Evolutionary conservation across 2,329 filamentous ascomycete species (phyloP).

Genomic region (Epicoccum sorghinum): DNA sequence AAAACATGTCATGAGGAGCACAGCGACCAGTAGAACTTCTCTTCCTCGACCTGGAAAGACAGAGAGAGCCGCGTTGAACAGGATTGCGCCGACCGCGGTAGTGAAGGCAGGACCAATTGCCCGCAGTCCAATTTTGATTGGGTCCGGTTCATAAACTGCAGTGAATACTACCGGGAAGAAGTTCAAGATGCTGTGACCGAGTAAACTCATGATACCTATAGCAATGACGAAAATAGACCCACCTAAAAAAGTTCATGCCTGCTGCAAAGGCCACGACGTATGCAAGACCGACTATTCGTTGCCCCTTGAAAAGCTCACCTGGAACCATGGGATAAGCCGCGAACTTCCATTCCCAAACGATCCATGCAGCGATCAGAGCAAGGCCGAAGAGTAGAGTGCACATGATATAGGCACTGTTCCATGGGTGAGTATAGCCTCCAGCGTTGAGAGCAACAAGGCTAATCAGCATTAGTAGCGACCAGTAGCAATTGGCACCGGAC

Average conservation of each 20-base stretch:
- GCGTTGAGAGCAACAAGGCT: slow-evolving; percentile 50
- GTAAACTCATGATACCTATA: background rate
- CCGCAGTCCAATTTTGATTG: slow-evolving; percentile 40
- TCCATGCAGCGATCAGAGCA: slow-evolving; percentile 40
- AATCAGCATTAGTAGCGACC: background rate
- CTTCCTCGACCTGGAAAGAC: slow-evolving; percentile 30
- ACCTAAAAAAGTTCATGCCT: slow-evolving; percentile 42
- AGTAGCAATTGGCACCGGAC: background rate
- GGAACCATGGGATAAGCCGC: slow-evolving; percentile 50
- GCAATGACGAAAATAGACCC: background rate
- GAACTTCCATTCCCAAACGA: slow-evolving; percentile 48
- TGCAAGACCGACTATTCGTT: slow-evolving; percentile 40
- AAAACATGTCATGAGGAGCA: slow-evolving; percentile 41
- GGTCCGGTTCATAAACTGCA: slow-evolving; percentile 37
- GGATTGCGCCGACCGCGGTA: slow-evolving; percentile 37
- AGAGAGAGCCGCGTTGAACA: slow-evolving; percentile 38
- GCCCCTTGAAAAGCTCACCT: slow-evolving; percentile 41
- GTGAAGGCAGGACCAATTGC: slow-evolving; percentile 34
- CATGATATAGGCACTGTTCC: slow-evolving; percentile 47
- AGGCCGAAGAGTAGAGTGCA: slow-evolving; percentile 47
- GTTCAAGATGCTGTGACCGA: slow-evolving; percentile 27
- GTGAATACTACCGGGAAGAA: slow-evolving; percentile 42
- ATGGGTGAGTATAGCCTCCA: slow-evolving; percentile 49
- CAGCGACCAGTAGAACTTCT: slow-evolving; percentile 38
- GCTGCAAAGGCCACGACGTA: slow-evolving; percentile 45